phyloP scores from a whole-genome alignment of 805 yeast species.

The Ogataea minuta region DNA sequence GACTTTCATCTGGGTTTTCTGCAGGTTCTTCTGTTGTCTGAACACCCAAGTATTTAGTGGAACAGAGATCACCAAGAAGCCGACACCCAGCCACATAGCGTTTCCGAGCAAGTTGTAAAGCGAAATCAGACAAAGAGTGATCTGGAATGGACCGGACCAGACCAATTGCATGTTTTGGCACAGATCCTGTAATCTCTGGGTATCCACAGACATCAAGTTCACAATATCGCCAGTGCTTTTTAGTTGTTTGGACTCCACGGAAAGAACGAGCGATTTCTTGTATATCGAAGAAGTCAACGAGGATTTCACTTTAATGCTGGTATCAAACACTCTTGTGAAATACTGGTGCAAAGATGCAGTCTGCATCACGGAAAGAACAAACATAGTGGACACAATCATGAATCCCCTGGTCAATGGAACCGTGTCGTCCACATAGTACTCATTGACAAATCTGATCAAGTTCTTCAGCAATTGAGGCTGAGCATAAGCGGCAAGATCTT shows the following conservation, averaged over 20 bases:
- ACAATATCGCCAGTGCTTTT: conserved; percentile 91
- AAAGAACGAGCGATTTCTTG: conserved; percentile 62
- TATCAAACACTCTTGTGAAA: conserved; percentile 68
- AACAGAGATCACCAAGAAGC: conserved; percentile 70
- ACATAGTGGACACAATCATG: conserved; percentile 75
- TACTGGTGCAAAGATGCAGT: conserved; percentile 77
- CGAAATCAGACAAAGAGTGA: conserved; percentile 69
- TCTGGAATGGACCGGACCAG: conserved; percentile 95
- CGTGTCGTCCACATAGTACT: conserved; percentile 42
- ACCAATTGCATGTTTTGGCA: conserved; percentile 73
- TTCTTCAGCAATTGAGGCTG: conserved; percentile 80
- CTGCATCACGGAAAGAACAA: conserved; percentile 70
- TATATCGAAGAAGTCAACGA: conserved; percentile 67
- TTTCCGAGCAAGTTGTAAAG: conserved; percentile 73
- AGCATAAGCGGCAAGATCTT: conserved; percentile 78
- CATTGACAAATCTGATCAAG: conserved; percentile 61
- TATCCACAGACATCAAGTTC: conserved; percentile 91
- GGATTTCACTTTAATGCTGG: conserved; percentile 74
- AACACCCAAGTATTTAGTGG: conserved; percentile 76
- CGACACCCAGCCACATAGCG: conserved; percentile 96
- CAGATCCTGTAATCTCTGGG: conserved; percentile 82
- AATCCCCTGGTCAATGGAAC: conserved; percentile 72
- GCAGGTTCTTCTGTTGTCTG: conserved; percentile 64
- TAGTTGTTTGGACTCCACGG: conserved; percentile 67
- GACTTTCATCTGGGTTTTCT: conserved; percentile 80